Base-by-base conservation (phyloP, 2,329 filamentous ascomycete genomes). In the Rutstroemia sydowiana region DNA sequence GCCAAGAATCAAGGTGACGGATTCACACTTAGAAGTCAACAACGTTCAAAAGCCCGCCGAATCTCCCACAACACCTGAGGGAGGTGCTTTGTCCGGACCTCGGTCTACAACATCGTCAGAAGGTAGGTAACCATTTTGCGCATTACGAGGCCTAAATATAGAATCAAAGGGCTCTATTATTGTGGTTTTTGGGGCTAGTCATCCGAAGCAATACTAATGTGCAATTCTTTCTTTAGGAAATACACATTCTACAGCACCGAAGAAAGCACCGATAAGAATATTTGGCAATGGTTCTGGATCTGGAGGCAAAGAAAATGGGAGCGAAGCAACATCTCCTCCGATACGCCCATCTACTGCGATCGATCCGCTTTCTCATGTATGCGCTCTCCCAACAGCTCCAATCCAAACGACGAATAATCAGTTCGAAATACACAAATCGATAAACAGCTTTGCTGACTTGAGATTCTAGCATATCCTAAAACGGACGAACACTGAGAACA, bases 351-450 rank as follows among this genome's bases (percentile, higher is more conserved):
- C 62, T 23, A 72, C 75, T 48, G 73, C 73, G 23, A 83, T 85
- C 56, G 83, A 87, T 66, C 83, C 83, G 52, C 71, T 86, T 57
- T 85, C 83, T 47, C 80, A 85, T 69, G 82, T 86, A 75, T 52
- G 50, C 59, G 75, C 69, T 55, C 55, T 40, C 54, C 41, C 5
- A 32, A 40, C 40, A 20, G 18, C 18, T 18, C 10, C 21, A 16
- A 18, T 8, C 18, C 21, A 8, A n/a, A 11, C 37, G 18, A 11
- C 37, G 18, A 40, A 40, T 6, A 18, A 18, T 21, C 37, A 23
- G 21, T 40, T 18, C 18, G n/a, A 40, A 18, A 40, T 18, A 7
- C 34, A 23, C 10, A 18, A 32, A 16, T 48, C 48, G 21, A 16
- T 10, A 16, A 9, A 28, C 37, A 26, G 45, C 36, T 44, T 58